These are phyloP conservation scores for Claviceps quebecensis DNA, from an alignment of 2,329 filamentous ascomycete genomes.

Conservation along the genomic window DNA sequence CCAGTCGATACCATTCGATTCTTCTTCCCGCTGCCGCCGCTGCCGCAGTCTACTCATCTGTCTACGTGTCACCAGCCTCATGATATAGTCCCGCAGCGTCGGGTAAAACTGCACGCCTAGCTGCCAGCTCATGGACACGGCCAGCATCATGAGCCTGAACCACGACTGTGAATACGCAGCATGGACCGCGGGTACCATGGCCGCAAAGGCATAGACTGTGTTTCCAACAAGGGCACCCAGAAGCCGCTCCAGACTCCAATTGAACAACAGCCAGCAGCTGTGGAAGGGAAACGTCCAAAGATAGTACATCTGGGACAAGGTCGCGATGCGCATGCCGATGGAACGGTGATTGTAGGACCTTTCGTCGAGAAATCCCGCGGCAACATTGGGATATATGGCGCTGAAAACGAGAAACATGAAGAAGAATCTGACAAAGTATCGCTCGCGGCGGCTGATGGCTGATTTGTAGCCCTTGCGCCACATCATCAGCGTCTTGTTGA, in stretches of 20 bases:
- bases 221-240: conserved; percentile 10
- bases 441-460: conserved; percentile 7
- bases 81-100: conserved; percentile 6
- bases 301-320: conserved; percentile 9
- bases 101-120: conserved; percentile 9
- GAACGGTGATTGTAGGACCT: conserved; percentile 11
- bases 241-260: conserved; percentile 10
- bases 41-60: conserved; percentile 7
- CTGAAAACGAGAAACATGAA: conserved; percentile 10
- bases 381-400: conserved; percentile 9
- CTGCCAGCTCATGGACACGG: conserved; percentile 10
- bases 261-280: conserved; percentile 10
- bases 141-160: conserved; percentile 11
- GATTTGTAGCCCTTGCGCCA: conserved; percentile 9
- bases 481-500: conserved; percentile 8
- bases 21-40: background rate
- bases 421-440: conserved; percentile 8
- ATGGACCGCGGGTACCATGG: conserved; percentile 8
- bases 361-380: conserved; percentile 9
- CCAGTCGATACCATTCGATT: conserved; percentile 6
- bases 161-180: conserved; percentile 7
- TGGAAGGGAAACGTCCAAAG: conserved; percentile 9
- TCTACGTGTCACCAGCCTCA: conserved; percentile 6
- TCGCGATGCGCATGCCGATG: conserved; percentile 10
- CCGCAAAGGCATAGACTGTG: conserved; percentile 10